These are phyloP conservation scores for Fusarium mexicanum DNA, from an alignment of 2,329 filamentous ascomycete genomes.

Conservation along the genomic window DNA sequence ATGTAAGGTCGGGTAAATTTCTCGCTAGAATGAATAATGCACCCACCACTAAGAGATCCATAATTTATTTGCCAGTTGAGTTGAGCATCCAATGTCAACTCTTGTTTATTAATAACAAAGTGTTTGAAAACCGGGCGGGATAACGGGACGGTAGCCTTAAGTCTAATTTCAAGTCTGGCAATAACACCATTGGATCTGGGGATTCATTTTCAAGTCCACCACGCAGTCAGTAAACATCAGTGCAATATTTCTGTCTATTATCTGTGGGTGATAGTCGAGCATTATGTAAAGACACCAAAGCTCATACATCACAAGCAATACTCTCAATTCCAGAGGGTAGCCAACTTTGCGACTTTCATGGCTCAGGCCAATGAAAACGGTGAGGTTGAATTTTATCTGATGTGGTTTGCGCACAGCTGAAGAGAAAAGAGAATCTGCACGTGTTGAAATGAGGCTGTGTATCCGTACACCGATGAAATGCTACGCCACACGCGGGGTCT, in stretches of 20 bases:
- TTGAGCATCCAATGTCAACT: neutral
- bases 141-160: neutral
- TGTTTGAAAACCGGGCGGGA: neutral
- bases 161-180: neutral
- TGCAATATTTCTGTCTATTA: neutral
- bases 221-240: neutral
- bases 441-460: slow-evolving; percentile 23
- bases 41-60: neutral
- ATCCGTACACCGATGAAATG: neutral
- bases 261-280: neutral
- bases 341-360: neutral
- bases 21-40: slow-evolving; percentile 13
- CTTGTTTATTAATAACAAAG: neutral
- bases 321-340: neutral
- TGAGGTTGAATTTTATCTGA: neutral
- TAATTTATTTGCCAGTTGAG: neutral
- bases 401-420: too few species aligned
- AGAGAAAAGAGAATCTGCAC: neutral
- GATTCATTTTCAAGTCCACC: neutral
- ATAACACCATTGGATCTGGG: neutral
- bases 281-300: neutral
- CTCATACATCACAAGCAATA: neutral
- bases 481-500: slow-evolving; percentile 33
- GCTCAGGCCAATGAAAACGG: neutral
- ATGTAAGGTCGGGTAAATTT: slow-evolving; percentile 8